These are phyloP conservation scores for Metschnikowia kunwiensis DNA, from an alignment of 805 yeast species.

Conservation along the genomic window DNA sequence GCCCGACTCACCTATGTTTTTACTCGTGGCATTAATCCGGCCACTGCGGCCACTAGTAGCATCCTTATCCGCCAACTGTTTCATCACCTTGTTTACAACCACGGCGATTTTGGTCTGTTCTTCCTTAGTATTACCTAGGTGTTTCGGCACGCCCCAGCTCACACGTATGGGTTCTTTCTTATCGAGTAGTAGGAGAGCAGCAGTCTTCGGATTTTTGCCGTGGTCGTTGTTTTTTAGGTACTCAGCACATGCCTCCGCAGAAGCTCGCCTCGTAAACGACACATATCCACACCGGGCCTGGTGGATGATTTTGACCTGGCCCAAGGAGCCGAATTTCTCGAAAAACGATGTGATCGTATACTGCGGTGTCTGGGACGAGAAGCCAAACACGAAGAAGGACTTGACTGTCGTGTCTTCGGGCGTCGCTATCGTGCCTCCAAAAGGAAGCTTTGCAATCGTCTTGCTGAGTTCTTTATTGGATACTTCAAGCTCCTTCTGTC, in stretches of 20 bases:
- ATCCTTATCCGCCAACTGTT: slow-evolving; percentile 48
- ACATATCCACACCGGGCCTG: slow-evolving; percentile 63
- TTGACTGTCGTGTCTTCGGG: slow-evolving; percentile 40
- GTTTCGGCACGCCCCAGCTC: slow-evolving; percentile 51
- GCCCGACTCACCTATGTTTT: not conserved
- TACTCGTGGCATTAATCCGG: not conserved
- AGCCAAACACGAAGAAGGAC: slow-evolving; percentile 73
- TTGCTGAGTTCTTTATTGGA: slow-evolving; percentile 29
- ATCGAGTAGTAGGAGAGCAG: slow-evolving; percentile 34
- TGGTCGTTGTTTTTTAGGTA: slow-evolving; percentile 24
- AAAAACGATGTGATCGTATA: slow-evolving; percentile 54
- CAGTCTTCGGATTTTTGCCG: slow-evolving; percentile 25
- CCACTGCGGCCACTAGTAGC: slow-evolving; percentile 3
- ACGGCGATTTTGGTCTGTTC: slow-evolving; percentile 48
- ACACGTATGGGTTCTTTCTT: slow-evolving; percentile 46
- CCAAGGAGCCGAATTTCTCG: slow-evolving; percentile 43
- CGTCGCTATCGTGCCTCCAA: slow-evolving; percentile 50
- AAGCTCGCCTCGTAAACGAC: slow-evolving; percentile 44
- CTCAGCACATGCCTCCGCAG: slow-evolving; percentile 47
- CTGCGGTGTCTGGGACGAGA: slow-evolving; percentile 64
- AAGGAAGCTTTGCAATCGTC: slow-evolving; percentile 60
- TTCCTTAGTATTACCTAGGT: slow-evolving; percentile 39
- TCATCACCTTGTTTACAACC: slow-evolving; percentile 52
- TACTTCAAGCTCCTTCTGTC: slow-evolving; percentile 41
- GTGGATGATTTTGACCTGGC: slow-evolving; percentile 51